These are phyloP conservation scores for Stephanocyclus meneghinianus DNA, from an alignment of 352 stramenopile genomes.

Conservation along the genomic window DNA sequence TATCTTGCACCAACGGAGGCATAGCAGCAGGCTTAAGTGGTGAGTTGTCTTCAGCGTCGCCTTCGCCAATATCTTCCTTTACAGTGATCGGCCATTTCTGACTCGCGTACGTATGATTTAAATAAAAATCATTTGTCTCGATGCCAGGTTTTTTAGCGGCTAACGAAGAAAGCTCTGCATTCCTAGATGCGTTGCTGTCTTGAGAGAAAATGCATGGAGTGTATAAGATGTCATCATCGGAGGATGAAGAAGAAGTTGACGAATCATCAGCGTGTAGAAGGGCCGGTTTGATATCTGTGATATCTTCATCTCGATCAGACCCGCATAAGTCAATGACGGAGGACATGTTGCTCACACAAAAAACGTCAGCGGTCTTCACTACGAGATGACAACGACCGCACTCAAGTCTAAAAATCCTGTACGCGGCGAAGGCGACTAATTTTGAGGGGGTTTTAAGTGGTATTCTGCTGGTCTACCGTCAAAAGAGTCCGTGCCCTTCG, in stretches of 20 bases:
- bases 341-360: not conserved
- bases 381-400: no score
- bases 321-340: conserved; percentile 19
- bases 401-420: no score
- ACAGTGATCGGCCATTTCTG: not conserved
- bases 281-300: not conserved
- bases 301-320: conserved; percentile 11
- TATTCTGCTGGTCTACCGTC: no score
- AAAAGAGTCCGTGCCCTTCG: no score
- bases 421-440: no score
- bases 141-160: not conserved
- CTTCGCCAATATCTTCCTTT: not conserved
- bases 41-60: not conserved
- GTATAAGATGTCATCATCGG: conserved; percentile 13
- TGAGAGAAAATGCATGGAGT: conserved; percentile 13
- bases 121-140: not conserved
- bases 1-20: not conserved
- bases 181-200: not conserved
- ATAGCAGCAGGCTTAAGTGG: not conserved
- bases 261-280: conserved; percentile 2
- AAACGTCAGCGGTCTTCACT: no score
- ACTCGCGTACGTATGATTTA: not conserved
- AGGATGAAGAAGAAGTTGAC: conserved; percentile 8
- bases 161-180: no score
- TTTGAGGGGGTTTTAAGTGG: no score